phyloP scores from a whole-genome alignment of 148 eudicot species.

The Fallopia convolvulus region DNA sequence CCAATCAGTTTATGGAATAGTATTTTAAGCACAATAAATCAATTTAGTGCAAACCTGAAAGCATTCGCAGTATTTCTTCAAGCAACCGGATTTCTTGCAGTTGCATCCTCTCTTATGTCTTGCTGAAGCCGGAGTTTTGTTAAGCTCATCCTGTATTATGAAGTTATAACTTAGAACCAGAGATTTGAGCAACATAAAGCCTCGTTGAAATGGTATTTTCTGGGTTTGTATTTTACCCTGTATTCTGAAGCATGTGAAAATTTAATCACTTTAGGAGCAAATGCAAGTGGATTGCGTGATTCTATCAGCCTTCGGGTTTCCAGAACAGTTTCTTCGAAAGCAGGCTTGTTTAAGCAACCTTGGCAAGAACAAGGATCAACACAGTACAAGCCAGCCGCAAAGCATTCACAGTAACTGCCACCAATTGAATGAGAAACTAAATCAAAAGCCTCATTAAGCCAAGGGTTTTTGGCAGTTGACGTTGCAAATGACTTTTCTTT shows the following conservation, averaged over 20 bases:
- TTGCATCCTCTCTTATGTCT: conserved; percentile 46
- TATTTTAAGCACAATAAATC: background rate
- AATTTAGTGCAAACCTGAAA: conserved; percentile 27
- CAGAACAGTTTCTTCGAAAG: conserved; percentile 34
- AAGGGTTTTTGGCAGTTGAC: background rate
- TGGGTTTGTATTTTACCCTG: conserved; percentile 17
- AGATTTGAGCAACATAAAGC: background rate
- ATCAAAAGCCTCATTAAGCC: background rate
- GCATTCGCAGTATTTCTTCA: conserved; percentile 49
- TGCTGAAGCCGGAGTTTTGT: conserved; percentile 43
- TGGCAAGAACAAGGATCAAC: conserved; percentile 40
- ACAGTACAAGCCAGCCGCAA: conserved; percentile 45
- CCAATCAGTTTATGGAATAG: background rate
- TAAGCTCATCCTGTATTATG: conserved; percentile 21
- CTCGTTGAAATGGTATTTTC: background rate
- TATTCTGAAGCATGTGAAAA: conserved; percentile 19
- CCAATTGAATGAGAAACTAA: background rate
- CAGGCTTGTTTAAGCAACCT: conserved; percentile 37
- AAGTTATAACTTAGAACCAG: background rate
- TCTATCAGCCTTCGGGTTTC: conserved; percentile 41
- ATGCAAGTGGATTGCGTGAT: conserved; percentile 48
- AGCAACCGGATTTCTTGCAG: conserved; percentile 43
- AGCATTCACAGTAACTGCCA: conserved; percentile 46
- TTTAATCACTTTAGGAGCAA: conserved; percentile 41
- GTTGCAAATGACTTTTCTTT: background rate